These are phyloP conservation scores for Orbilia ellipsospora DNA, from an alignment of 2,329 filamentous ascomycete species.

Conservation along the genomic window DNA sequence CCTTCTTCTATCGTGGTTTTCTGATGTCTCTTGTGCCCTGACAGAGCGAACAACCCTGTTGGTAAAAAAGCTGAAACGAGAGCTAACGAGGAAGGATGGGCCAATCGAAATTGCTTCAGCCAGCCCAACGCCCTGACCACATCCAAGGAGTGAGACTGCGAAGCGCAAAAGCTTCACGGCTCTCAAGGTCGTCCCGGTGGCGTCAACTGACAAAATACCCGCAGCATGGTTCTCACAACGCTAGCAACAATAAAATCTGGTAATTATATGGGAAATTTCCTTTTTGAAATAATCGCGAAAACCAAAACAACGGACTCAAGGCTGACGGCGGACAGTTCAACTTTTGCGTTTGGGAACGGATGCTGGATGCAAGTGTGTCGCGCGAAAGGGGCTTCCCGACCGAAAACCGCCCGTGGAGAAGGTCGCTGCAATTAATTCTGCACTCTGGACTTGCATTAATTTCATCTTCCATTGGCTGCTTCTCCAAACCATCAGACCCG, in stretches of 20 bases:
- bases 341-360: too few species aligned
- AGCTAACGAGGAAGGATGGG: constrained; percentile 38
- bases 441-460: too few species aligned
- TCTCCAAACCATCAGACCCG: not conserved
- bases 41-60: constrained; percentile 23
- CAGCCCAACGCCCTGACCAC: not conserved
- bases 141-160: not conserved
- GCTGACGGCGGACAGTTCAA: too few species aligned
- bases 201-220: constrained; percentile 50
- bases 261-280: too few species aligned
- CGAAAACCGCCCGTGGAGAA: constrained; percentile 14
- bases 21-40: constrained; percentile 21
- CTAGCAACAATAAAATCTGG: too few species aligned
- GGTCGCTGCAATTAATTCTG: not conserved
- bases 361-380: constrained; percentile 6
- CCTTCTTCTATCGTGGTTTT: constrained; percentile 36
- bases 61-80: constrained; percentile 48
- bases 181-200: constrained; percentile 15
- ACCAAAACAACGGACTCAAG: too few species aligned
- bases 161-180: too few species aligned
- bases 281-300: too few species aligned
- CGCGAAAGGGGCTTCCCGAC: constrained; percentile 21
- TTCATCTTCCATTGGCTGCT: too few species aligned
- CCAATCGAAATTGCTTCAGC: constrained; percentile 37
- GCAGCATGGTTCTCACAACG: constrained; percentile 11